Conservation (phyloP, 2,329 filamentous ascomycete genomes). For the Hortaea werneckii region DNA sequence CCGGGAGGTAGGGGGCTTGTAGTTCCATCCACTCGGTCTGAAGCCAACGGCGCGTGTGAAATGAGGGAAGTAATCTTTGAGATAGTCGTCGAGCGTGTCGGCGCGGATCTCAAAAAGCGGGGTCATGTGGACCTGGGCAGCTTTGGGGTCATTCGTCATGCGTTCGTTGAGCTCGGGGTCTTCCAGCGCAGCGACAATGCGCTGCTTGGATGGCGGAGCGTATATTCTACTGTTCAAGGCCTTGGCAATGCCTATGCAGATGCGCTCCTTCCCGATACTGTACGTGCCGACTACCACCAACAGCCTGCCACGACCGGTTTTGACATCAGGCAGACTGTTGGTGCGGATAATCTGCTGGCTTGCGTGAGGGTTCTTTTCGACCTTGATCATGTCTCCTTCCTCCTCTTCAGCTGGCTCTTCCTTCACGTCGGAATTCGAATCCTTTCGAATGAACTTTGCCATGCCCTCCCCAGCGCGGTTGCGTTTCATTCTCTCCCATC, state of each 20-base stretch:
- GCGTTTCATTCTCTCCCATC: slow-evolving; percentile 47
- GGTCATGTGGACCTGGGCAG: slow-evolving; percentile 96
- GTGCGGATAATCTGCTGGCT: slow-evolving; percentile 21
- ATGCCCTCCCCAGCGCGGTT: slow-evolving; percentile 49
- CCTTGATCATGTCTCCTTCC: slow-evolving; percentile 23
- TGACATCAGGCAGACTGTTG: slow-evolving; percentile 13
- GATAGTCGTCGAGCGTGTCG: slow-evolving; percentile 83
- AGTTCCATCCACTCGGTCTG: slow-evolving; percentile 89
- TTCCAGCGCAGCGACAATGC: slow-evolving; percentile 73
- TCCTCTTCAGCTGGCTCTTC: slow-evolving; percentile 26
- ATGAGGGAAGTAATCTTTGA: slow-evolving; percentile 66
- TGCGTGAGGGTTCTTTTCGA: slow-evolving; percentile 21
- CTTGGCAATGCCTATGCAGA: slow-evolving; percentile 83
- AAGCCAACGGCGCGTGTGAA: slow-evolving; percentile 86
- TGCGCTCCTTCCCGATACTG: slow-evolving; percentile 93
- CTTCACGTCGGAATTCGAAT: slow-evolving; percentile 30
- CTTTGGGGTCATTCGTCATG: slow-evolving; percentile 68
- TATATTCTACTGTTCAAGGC: slow-evolving; percentile 84
- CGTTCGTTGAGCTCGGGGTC: slow-evolving; percentile 69
- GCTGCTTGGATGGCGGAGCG: slow-evolving; percentile 70
- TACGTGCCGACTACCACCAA: slow-evolving; percentile 94
- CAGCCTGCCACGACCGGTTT: slow-evolving; percentile 52
- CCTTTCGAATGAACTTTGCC: slow-evolving; percentile 49
- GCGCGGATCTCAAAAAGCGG: slow-evolving; percentile 87
- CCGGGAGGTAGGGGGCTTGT: slow-evolving; percentile 58